Evolutionary conservation across 2,329 filamentous ascomycete species (phyloP), one percentile per base, ranked within the genome.

Genomic region (Albifimbria verrucaria): DNA sequence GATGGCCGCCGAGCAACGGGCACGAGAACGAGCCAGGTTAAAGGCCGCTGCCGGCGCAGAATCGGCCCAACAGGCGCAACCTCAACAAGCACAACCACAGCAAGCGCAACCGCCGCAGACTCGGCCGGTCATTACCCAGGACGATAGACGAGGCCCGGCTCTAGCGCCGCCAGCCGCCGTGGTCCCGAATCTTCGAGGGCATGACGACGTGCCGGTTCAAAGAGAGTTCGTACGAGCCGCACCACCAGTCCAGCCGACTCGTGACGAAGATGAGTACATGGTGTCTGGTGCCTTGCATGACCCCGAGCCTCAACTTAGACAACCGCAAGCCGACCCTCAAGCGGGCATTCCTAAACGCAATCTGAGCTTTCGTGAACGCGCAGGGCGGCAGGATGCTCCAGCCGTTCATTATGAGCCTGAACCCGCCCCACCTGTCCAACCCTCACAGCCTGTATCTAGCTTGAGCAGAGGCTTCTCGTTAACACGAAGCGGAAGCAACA

Each of bases 1-100:
- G 4, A 83, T 92, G 66, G 89, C 93, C 62, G 91, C 91, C 6
- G 93, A 97, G 68, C 79, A 85, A 60, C 81, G 83, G 43, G 82
- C 87, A 18, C 82, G 86, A 60, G 86, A 93, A 64, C 79, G 77
- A 60, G 77, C 75, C 12, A 78, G 78, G 36, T 68, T 72, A 22
- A 67, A 63, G 59, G 61, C 69, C 48, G 60, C 46, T 20, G 46
- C 24, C 26, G 46, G 20, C 17, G n/a, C 24, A 32, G 46, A 18
- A 5, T 17, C 22, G 11, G 15, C 11, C 17, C 46, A 32, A 20
- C 23, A 48, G n/a, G 15, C 10, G 15, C 12, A 4, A 12, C 15
- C 12, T 39, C 32, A 39, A 12, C 32, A 39, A 17, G 15, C 32
- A n/a, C 32, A 39, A 17, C 18, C 32, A n/a, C 46, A 32, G 12